Evolutionary conservation across 2,329 filamentous ascomycete genomes (phyloP).

Genomic region (Rachicladosporium sp.): DNA sequence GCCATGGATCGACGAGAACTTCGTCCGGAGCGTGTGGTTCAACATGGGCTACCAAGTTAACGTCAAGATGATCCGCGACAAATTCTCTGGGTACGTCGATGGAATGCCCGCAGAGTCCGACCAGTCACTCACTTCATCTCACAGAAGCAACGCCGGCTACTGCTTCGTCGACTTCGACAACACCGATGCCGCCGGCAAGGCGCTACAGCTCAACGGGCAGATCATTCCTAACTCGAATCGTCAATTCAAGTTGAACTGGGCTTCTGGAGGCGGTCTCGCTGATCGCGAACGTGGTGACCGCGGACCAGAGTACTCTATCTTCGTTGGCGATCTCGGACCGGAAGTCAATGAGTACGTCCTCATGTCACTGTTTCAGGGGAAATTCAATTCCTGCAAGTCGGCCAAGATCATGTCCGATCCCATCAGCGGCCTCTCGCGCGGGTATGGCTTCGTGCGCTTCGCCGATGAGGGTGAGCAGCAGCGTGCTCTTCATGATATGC

Average conservation of each 20-base stretch:
- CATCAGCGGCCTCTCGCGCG: constrained; percentile 91
- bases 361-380: constrained; percentile 90
- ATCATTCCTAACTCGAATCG: constrained; percentile 88
- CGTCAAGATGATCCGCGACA: constrained; percentile 99
- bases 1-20: constrained; percentile 98
- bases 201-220: constrained; percentile 76
- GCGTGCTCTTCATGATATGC: constrained; percentile 92
- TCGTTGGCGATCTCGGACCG: constrained; percentile 92
- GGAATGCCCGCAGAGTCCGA: constrained; percentile 5
- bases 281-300: constrained; percentile 93
- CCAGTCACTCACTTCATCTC: constrained; percentile 1
- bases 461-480: constrained; percentile 93
- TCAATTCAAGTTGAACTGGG: constrained; percentile 99
- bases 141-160: constrained; percentile 82
- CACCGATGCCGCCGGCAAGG: constrained; percentile 78
- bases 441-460: constrained; percentile 96
- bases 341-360: constrained; percentile 98
- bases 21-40: constrained; percentile 90
- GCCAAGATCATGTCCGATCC: constrained; percentile 99
- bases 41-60: constrained; percentile 90
- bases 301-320: constrained; percentile 91
- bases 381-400: constrained; percentile 95
- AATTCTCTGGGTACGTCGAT: constrained; percentile 76
- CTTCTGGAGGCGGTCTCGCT: constrained; percentile 85
- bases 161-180: constrained; percentile 91